Conservation (phyloP, 2,329 filamentous ascomycete genomes). For the Trichoderma oligosporum region DNA sequence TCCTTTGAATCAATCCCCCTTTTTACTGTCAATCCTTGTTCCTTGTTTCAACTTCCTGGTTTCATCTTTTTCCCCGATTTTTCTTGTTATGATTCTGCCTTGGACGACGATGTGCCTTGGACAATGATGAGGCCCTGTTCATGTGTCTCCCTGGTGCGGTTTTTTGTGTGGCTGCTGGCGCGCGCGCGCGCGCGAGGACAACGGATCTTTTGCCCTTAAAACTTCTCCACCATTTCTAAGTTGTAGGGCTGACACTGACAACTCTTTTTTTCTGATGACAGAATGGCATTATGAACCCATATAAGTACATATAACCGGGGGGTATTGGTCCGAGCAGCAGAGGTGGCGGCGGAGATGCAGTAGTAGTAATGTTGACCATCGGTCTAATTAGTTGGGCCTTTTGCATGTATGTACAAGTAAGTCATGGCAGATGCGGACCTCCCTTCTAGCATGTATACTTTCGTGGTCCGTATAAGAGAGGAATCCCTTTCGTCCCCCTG, state of each 20-base stretch:
- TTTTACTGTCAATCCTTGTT: constrained; percentile 10
- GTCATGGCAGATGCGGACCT: constrained; percentile 16
- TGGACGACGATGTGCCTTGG: neutral
- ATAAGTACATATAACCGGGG: constrained; percentile 74
- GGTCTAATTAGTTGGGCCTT: neutral
- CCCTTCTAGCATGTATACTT: neutral
- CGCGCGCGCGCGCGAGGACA: neutral
- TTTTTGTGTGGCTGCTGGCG: neutral
- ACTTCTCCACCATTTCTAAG: neutral
- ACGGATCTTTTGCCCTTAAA: neutral
- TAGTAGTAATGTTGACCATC: constrained; percentile 1
- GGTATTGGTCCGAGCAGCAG: constrained; percentile 1
- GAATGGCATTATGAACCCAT: constrained; percentile 99
- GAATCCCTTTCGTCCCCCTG: neutral
- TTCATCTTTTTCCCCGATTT: neutral
- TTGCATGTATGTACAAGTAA: constrained; percentile 15
- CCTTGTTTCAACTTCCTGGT: constrained; percentile 9
- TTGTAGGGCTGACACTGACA: constrained; percentile 28
- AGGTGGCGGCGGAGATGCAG: constrained; percentile 5
- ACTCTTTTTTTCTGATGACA: constrained; percentile 38
- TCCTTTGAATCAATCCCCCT: constrained; percentile 13
- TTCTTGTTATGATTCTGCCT: neutral
- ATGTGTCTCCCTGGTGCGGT: neutral
- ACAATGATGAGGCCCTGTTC: neutral
- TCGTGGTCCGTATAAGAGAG: too few relatives aligned